A percentile compares a stretch with the other conserved stretches of the same genome.
phyloP scores from a whole-genome alignment of 306 rosid species.

The Cyamopsis tetragonoloba region DNA sequence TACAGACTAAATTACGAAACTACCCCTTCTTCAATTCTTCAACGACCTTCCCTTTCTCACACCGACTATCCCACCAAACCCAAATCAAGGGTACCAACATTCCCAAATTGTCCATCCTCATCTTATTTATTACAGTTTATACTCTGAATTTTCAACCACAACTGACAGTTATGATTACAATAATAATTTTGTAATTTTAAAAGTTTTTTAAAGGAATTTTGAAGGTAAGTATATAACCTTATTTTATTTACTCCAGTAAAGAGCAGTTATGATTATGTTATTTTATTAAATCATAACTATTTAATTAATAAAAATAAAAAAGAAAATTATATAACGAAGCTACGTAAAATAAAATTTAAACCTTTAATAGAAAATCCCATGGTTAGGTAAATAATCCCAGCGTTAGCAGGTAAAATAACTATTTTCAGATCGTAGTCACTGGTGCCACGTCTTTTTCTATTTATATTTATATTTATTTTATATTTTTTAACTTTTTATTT shows the following conservation, averaged over 20 bases:
- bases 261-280: no score
- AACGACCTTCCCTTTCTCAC: constrained; percentile 8
- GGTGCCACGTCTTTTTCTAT: constrained; percentile 40
- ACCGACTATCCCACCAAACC: constrained; percentile 17
- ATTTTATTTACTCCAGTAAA: no score
- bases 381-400: constrained; percentile 32
- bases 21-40: constrained; percentile 18
- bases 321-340: no score
- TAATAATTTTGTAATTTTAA: not conserved
- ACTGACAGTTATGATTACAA: not conserved
- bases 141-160: not conserved
- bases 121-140: not conserved
- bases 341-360: not conserved
- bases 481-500: not conserved
- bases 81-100: not conserved
- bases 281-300: no score
- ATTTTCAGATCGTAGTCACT: constrained; percentile 8
- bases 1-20: not conserved
- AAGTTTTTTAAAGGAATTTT: no score
- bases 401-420: constrained; percentile 7
- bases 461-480: not conserved
- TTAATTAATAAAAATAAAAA: no score
- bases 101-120: not conserved
- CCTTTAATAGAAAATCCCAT: not conserved
- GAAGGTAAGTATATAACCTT: no score